Evolutionary conservation across 2,329 filamentous ascomycete genomes (phyloP), one percentile per base, ranked within the genome.

Genomic region (Westerdykella sp.): DNA sequence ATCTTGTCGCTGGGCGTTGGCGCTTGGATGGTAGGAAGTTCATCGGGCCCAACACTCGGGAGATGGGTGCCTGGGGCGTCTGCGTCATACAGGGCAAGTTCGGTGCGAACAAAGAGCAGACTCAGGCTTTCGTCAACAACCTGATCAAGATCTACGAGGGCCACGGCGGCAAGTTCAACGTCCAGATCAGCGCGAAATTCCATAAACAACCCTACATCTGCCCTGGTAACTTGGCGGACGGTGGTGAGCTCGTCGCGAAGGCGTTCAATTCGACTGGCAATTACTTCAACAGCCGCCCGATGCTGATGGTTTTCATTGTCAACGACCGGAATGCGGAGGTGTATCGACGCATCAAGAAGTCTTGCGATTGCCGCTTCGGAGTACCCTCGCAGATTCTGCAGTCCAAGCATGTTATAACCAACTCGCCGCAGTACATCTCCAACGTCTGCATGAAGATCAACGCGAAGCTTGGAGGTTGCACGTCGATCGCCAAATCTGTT

Each of bases 371-470:
- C 59, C 83, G 87, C 28, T 90, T 81, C 51, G 89, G 85, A n/a
- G 77, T 90, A 12, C 75, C 88, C 0, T 87, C 88, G 0, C 93
- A 97, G 62, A 84, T 90, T 49, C 62, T 97, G n/a, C 83, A 89
- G 51, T 72, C 74, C 2, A 69, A 70, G 0, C 84, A 94, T 46
- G 85, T 91, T 1, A 56, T 70, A 31, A 84, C 84, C 62, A 79
- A 78, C 13, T 80, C 85, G 16, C 76, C 77, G 0, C 93, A 98
- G 57, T 97, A 97, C 67, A 84, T 87, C 57, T 93, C 87, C 1
- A 98, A 98, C 49, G 88, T 98, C 0, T 79, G 82, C 50, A 93
- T 98, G 87, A 98, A 98, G 72, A 81, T 98, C 52, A 97, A 98
- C 56, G 85, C 87, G 3, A 98, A 98, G 72, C 77, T 98, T 2